Evolutionary conservation across 345 rosid genomes (phyloP), one percentile per base, ranked within the genome.

Genomic region (Rhizophora apiculata): DNA sequence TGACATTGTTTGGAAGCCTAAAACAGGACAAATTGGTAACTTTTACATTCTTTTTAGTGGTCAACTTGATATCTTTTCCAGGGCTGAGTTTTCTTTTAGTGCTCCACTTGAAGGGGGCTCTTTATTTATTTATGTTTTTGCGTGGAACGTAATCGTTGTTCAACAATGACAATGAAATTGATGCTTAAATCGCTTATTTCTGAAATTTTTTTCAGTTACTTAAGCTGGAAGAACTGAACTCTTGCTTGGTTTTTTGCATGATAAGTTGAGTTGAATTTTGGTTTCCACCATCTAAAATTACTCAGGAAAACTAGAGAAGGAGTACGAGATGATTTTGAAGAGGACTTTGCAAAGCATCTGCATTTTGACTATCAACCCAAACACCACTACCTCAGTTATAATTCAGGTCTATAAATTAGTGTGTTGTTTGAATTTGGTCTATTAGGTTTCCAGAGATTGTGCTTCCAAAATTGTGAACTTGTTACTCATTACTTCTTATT

Each of bases 1-100:
- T 79, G 99, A 90, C 83, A 96, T 95, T 62, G 76, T 92, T 53
- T 95, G 98, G 98, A 92, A 95, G 77, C 99, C 97, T 68, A 88
- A 86, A 84, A 73, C 98, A 1, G 96, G 96, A 31, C 97, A 90
- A 73, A 90, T 84, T 77, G 98, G 96, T 90, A 57, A 31, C 36
- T 49, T 36, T 60, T 20, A 16, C 13, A 4, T 19, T 32, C 27
- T 20, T 30, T 7, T 18, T 6, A 6, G 46, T 16, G 20, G 9
- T 20, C 21, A 21, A 20, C 0, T 62, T 62, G 46, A 62, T 29
- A 8, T 13, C n/a, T 13, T 15, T 31, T 19, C 36, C 7, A 32
- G 36, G 36, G 36, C 36, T 32, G 36, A 30, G 15, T 5, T 9
- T 19, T 32, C 46, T 19, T 29, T 18, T 16, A 16, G 26, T 16